phyloP scores from a whole-genome alignment of 2,329 filamentous ascomycete genomes.

The Colletotrichum sp. region DNA sequence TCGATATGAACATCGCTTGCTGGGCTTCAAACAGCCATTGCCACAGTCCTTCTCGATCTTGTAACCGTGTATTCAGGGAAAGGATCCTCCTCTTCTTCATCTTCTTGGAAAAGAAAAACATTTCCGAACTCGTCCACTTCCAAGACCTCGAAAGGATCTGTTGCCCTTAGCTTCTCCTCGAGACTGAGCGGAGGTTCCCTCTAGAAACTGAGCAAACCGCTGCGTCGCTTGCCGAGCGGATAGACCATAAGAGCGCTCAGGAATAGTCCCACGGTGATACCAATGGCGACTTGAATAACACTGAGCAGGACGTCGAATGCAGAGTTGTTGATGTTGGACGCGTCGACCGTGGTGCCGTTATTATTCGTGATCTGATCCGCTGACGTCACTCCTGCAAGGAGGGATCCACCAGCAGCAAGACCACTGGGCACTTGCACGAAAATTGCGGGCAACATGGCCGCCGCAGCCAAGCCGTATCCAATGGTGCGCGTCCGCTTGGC shows the following conservation, averaged over 20 bases:
- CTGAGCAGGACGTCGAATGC: conserved; percentile 61
- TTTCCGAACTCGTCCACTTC: neutral
- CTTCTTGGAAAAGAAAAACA: neutral
- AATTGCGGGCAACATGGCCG: conserved; percentile 85
- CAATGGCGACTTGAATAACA: conserved; percentile 66
- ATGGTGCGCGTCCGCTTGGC: conserved; percentile 41
- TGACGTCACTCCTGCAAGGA: conserved; percentile 61
- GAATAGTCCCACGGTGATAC: conserved; percentile 66
- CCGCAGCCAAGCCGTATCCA: conserved; percentile 81
- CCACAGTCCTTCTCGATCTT: neutral
- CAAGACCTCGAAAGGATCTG: neutral
- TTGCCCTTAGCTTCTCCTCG: neutral
- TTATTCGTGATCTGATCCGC: conserved; percentile 57
- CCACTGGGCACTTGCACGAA: conserved; percentile 73
- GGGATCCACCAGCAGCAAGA: conserved; percentile 63
- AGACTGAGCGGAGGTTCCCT: neutral
- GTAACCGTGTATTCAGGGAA: neutral
- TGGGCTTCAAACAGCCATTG: neutral
- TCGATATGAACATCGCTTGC: neutral
- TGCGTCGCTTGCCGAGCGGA: conserved; percentile 62
- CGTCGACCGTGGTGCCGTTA: conserved; percentile 38
- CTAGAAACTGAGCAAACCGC: conserved; percentile 54
- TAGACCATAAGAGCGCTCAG: conserved; percentile 61
- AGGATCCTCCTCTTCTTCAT: neutral
- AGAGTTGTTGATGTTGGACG: conserved; percentile 40